phyloP scores from a whole-genome alignment of 2,329 filamentous ascomycete species.

The Colletotrichum aenigma region DNA sequence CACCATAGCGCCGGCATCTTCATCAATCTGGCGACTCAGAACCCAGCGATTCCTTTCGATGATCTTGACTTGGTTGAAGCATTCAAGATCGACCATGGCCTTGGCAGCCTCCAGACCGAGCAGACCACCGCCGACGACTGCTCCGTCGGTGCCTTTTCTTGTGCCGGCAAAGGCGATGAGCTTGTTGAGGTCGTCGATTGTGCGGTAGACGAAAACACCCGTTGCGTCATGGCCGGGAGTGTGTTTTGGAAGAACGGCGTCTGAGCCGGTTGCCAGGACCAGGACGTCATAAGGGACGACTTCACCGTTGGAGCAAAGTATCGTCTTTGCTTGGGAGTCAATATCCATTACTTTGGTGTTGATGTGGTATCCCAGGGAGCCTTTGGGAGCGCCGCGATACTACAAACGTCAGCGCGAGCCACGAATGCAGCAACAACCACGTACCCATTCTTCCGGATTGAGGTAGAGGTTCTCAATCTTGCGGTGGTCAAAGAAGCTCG shows the following conservation, averaged over 20 bases:
- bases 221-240: constrained; percentile 80
- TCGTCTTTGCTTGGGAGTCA: constrained; percentile 65
- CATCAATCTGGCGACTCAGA: constrained; percentile 80
- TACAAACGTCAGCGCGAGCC: constrained; percentile 31
- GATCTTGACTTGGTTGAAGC: constrained; percentile 75
- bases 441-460: constrained; percentile 82
- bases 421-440: constrained; percentile 18
- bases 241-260: constrained; percentile 73
- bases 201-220: constrained; percentile 89
- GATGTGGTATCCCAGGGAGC: constrained; percentile 74
- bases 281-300: constrained; percentile 78
- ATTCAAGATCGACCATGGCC: constrained; percentile 85
- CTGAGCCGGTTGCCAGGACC: constrained; percentile 84
- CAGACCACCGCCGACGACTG: constrained; percentile 83
- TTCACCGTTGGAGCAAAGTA: constrained; percentile 73
- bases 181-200: constrained; percentile 78
- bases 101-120: constrained; percentile 89
- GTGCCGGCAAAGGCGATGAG: constrained; percentile 75
- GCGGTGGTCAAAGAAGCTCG: constrained; percentile 86
- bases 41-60: constrained; percentile 87
- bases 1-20: constrained; percentile 80
- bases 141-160: constrained; percentile 70
- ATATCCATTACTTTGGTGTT: constrained; percentile 74
- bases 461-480: constrained; percentile 87
- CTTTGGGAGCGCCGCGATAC: constrained; percentile 71